A percentile compares a stretch with the other conserved stretches of the same genome.
Conservation (phyloP, 1,284 basidiomycete species). For the Irpex sp. region DNA sequence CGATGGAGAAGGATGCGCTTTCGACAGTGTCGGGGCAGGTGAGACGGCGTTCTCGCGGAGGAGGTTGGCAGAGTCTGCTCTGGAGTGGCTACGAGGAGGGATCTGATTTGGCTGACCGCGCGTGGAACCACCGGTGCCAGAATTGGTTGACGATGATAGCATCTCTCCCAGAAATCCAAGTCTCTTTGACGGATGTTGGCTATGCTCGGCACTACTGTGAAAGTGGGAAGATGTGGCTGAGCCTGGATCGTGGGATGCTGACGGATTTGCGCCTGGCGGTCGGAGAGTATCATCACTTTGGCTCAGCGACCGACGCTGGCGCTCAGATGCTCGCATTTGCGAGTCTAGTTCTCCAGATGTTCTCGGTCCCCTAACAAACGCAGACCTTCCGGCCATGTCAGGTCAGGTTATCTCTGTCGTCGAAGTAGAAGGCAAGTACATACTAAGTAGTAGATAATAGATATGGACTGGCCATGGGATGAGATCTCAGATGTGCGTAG, state of each 20-base stretch:
- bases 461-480: not conserved
- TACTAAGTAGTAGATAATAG: not conserved
- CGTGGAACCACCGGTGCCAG: conserved; percentile 13
- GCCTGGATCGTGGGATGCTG: conserved; percentile 1
- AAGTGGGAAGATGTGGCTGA: conserved; percentile 1
- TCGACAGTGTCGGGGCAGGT: conserved; percentile 23
- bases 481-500: not conserved
- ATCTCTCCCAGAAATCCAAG: conserved; percentile 32
- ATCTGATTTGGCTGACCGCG: conserved; percentile 21
- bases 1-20: conserved; percentile 58
- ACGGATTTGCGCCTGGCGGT: conserved; percentile 4
- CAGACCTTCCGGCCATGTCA: conserved; percentile 16
- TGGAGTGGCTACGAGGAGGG: conserved; percentile 24
- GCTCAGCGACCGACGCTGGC: conserved; percentile 23
- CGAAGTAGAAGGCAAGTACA: conserved; percentile 9
- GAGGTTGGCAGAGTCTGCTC: conserved; percentile 24
- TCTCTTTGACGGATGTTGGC: conserved; percentile 16
- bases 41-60: conserved; percentile 25
- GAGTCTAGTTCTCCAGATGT: not conserved
- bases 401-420: conserved; percentile 1
- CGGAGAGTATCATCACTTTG: conserved; percentile 23
- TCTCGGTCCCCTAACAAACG: conserved; percentile 2
- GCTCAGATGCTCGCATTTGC: conserved; percentile 17
- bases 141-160: conserved; percentile 23
- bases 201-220: conserved; percentile 12